These are phyloP conservation scores for Blastocystis sp. DNA, from an alignment of 352 stramenopile genomes.

Conservation along the genomic window DNA sequence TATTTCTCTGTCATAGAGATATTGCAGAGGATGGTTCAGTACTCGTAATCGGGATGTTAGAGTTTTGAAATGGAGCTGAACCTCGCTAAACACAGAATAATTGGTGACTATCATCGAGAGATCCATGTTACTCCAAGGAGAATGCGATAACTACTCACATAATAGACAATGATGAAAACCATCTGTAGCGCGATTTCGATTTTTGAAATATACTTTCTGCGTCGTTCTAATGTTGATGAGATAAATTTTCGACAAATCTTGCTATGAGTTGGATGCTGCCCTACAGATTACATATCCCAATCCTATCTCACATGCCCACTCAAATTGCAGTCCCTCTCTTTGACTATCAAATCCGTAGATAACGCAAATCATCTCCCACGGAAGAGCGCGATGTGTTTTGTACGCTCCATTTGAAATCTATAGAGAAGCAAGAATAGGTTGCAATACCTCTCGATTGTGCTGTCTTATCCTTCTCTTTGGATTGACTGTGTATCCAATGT, in stretches of 20 bases:
- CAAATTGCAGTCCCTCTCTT: constrained; percentile 29
- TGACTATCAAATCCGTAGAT: neutral
- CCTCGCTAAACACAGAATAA: neutral
- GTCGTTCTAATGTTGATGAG: neutral
- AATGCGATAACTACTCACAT: neutral
- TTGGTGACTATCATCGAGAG: constrained; percentile 19
- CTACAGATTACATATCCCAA: neutral
- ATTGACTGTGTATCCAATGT: constrained; percentile 60
- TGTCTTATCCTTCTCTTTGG: constrained; percentile 51
- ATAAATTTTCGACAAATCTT: neutral
- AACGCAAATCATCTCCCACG: constrained; percentile 52
- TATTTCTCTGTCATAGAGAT: constrained; percentile 4
- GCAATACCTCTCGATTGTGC: constrained; percentile 26
- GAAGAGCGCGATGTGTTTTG: constrained; percentile 33
- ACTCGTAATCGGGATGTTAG: neutral
- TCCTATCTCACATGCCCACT: neutral
- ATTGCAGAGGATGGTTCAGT: constrained; percentile 28
- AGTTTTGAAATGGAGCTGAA: neutral
- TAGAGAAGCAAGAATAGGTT: neutral
- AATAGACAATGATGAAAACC: neutral
- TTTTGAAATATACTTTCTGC: constrained; percentile 8
- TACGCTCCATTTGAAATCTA: constrained; percentile 36
- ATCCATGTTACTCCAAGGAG: constrained; percentile 27
- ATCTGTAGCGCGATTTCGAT: constrained; percentile 38
- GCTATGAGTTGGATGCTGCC: constrained; percentile 35